Evolutionary conservation across 2,329 filamentous ascomycete genomes (phyloP).

Genomic region (Dendryphion nanum): DNA sequence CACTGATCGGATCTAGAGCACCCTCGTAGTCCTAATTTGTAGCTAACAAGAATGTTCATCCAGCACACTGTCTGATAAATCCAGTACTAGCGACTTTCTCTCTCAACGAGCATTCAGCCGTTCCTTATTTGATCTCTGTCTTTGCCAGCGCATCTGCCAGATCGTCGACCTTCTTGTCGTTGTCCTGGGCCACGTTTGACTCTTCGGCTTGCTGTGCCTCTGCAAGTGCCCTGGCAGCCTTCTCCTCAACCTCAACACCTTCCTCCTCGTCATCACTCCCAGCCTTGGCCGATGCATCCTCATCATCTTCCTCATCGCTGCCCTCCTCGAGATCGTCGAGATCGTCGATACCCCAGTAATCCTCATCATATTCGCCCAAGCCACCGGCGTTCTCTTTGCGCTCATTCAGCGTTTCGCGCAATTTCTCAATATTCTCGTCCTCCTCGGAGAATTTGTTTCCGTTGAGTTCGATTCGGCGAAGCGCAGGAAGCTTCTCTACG

Average conservation of each 20-base stretch:
- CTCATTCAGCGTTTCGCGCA: conserved; percentile 67
- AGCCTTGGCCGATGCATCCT: conserved; percentile 59
- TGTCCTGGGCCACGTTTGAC: conserved; percentile 67
- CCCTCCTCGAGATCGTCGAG: conserved; percentile 80
- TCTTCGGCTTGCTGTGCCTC: conserved; percentile 72
- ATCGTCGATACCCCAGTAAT: conserved; percentile 56
- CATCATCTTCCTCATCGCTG: conserved; percentile 73
- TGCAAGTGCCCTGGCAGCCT: conserved; percentile 54
- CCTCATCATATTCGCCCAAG: conserved; percentile 53
- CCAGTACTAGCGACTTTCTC: too few species aligned
- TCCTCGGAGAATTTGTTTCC: conserved; percentile 94
- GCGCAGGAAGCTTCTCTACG: conserved; percentile 65
- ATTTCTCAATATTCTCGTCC: conserved; percentile 65
- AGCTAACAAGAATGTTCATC: too few species aligned
- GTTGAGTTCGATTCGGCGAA: conserved; percentile 89
- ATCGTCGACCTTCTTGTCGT: conserved; percentile 78
- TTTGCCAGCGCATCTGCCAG: conserved; percentile 74
- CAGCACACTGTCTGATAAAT: too few species aligned
- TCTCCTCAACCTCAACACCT: conserved; percentile 47
- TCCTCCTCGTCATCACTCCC: conserved; percentile 70
- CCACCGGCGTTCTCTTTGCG: conserved; percentile 63
- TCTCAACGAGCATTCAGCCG: too few species aligned
- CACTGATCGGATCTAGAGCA: too few species aligned
- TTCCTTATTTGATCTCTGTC: conserved; percentile 53
- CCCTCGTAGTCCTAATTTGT: too few species aligned